Conservation (phyloP, 163 green algal genomes). For the Coccomyxa subellipsoidea region DNA sequence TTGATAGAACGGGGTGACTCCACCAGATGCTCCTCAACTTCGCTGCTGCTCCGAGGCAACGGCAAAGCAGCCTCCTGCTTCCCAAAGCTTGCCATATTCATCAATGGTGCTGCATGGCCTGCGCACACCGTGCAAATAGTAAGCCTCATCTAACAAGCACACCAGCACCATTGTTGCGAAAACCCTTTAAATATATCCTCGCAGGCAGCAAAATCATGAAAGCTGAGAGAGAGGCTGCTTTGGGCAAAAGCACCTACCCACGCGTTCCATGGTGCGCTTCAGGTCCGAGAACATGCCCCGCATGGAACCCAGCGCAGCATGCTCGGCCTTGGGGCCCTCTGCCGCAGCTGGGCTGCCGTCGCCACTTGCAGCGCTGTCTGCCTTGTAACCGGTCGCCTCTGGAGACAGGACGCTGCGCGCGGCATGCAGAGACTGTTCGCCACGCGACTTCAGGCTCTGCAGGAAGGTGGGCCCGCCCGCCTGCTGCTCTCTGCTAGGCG, state of each 20-base stretch:
- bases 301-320: neutral
- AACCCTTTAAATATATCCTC: too few relatives aligned
- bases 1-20: neutral
- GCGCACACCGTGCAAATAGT: neutral
- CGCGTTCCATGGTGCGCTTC: constrained; percentile 1
- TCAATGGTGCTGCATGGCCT: neutral
- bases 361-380: neutral
- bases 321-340: neutral
- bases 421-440: constrained; percentile 2
- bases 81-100: neutral
- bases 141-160: too few relatives aligned
- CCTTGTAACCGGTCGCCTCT: neutral
- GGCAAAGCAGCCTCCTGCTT: neutral
- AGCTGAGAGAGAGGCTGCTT: too few relatives aligned
- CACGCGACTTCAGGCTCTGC: neutral
- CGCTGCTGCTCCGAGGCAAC: neutral
- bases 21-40: neutral
- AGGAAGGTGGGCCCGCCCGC: neutral
- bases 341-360: neutral
- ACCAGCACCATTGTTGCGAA: too few relatives aligned
- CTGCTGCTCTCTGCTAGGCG: neutral
- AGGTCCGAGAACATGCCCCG: constrained; percentile 4
- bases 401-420: neutral
- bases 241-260: neutral
- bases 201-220: too few relatives aligned